Percentiles rank a stretch among this genome's conserved stretches.
Evolutionary conservation across 352 stramenopile genomes (phyloP).

Genomic region (Phytopythium aichiense): DNA sequence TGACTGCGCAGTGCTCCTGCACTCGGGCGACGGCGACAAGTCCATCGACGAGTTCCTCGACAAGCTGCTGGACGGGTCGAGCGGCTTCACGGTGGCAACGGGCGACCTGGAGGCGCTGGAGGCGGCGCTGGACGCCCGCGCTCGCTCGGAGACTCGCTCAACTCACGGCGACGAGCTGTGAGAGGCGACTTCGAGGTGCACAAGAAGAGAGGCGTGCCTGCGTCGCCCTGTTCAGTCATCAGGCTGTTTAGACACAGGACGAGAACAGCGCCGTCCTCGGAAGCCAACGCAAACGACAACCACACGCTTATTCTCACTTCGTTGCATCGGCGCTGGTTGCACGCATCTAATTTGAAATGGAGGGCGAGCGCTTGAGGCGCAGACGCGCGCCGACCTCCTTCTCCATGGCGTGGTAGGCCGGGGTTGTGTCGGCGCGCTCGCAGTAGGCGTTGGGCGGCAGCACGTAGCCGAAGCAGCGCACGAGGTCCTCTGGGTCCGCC

Average conservation of each 20-base stretch:
- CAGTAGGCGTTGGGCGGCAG: conserved; percentile 72
- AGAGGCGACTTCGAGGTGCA: not conserved
- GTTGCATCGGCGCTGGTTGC: not conserved
- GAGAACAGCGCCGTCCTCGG: too few species aligned
- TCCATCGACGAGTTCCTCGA: conserved; percentile 48
- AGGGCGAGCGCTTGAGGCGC: conserved; percentile 53
- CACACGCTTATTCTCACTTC: not conserved
- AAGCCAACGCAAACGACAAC: not conserved
- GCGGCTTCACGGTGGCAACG: conserved; percentile 28
- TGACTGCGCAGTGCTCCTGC: conserved; percentile 24
- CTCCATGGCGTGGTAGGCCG: conserved; percentile 72
- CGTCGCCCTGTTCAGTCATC: not conserved
- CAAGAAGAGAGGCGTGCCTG: not conserved
- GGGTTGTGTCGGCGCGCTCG: conserved; percentile 71
- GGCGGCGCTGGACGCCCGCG: conserved; percentile 9
- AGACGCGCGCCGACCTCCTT: conserved; percentile 65
- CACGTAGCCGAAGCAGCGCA: conserved; percentile 74
- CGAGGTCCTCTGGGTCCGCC: conserved; percentile 57
- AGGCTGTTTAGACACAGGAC: not conserved
- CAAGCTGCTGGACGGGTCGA: conserved; percentile 64
- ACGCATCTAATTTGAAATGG: conserved; percentile 35
- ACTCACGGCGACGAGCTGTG: conserved; percentile 4
- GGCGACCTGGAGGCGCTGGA: conserved; percentile 21
- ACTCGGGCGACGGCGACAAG: conserved; percentile 21
- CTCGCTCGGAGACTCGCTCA: conserved; percentile 2